Percentiles rank a stretch among this genome's conserved stretches.
Conservation (phyloP, 169 alveolate species). For the Theileria sp. region DNA sequence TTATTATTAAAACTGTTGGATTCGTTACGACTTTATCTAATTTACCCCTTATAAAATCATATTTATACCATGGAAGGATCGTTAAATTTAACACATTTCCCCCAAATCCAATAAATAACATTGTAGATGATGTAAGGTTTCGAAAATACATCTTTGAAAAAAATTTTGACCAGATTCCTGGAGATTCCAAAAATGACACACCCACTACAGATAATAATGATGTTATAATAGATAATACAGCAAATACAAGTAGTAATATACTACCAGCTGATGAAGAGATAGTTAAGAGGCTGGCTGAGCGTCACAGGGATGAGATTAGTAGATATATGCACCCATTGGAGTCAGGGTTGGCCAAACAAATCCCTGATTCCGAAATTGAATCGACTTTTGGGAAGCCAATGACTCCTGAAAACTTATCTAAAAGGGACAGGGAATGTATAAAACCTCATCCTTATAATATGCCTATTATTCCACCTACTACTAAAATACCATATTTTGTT, state of each 20-base stretch:
- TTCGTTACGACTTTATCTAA: not conserved
- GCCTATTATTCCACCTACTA: conserved; percentile 46
- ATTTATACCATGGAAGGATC: conserved; percentile 14
- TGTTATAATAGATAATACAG: not conserved
- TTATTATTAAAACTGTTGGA: not conserved
- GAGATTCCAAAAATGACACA: not conserved
- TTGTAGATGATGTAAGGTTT: not conserved
- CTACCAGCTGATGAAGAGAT: conserved; percentile 34
- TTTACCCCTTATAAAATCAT: not conserved
- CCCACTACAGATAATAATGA: not conserved
- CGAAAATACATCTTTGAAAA: not conserved
- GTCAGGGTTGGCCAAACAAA: conserved; percentile 15
- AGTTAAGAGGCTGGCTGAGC: conserved; percentile 21
- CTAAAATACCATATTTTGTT: conserved; percentile 50
- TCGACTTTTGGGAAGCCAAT: conserved; percentile 44
- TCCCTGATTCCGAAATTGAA: conserved; percentile 29
- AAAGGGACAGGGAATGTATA: conserved; percentile 14
- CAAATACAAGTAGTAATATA: not conserved
- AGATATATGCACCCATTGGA: conserved; percentile 52
- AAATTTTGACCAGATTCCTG: not conserved
- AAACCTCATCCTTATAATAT: not conserved
- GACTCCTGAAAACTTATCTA: conserved; percentile 37
- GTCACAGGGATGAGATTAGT: conserved; percentile 20
- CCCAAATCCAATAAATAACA: not conserved
- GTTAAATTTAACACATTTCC: not conserved